Evolutionary conservation across 225 moss, liverwort and hornwort species (phyloP), one percentile per base, ranked within the genome.

Genomic region (Thuidium tamariscinum): DNA sequence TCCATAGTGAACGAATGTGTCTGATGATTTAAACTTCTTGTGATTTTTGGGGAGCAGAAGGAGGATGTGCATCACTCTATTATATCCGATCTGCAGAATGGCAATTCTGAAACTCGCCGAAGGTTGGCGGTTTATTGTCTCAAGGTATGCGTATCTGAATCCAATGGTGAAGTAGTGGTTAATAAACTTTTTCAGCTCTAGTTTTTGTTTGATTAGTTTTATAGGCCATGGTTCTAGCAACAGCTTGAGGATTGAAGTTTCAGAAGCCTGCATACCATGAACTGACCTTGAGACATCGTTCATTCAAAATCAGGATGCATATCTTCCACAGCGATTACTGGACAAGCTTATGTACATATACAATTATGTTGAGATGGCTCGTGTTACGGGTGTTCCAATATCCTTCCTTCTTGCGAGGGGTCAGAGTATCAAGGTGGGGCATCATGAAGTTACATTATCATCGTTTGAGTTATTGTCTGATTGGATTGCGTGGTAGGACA

Each of bases 31-130:
- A 13, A 75, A 83, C 44, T 48, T 69, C 46, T 74, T 86, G 52
- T 85, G 37, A 63, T 34, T 30, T 26, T 4, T 3, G 66, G 91
- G 63, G 86, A 91, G 88, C 94, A 99, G 95, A 99, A 99, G 93
- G 99, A 99, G 95, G 99, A 99, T 77, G 99, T 99, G 41, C 99
- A 99, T 89, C 96, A 97, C 85, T 99, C 99, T 66, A 99, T 97
- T 48, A 99, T 99, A 87, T 95, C 97, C 37, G 99, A 99, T 87
- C 86, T 99, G 84, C 97, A 99, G 81, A 94, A 96, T 91, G 99
- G 99, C 72, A 94, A 94, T 80, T 94, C 94, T 84, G 99, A 99
- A 93, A 95, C 97, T 62, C 91, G 99, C 72, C 93, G 97, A 87
- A 92, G 99, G 87, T 86, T 99, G 90, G 99, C 99, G 76, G 99